Conservation (phyloP, 495 filamentous ascomycete genomes). For the Penicillium nucicola region DNA sequence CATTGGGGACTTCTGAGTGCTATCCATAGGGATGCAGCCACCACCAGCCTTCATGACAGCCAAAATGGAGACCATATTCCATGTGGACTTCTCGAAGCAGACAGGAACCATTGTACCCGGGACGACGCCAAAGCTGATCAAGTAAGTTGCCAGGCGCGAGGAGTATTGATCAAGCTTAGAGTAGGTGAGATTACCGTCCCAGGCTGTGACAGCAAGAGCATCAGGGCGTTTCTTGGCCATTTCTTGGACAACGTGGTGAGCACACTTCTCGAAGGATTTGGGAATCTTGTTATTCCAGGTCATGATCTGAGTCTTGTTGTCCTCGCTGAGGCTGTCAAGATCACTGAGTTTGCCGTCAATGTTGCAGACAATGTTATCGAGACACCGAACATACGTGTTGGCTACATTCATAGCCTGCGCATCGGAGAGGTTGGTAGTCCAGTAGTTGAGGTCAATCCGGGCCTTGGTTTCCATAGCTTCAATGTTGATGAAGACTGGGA, state of each 20-base stretch:
- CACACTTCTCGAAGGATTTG: constrained; percentile 32
- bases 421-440: constrained; percentile 49
- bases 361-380: constrained; percentile 40
- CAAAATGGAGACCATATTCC: constrained; percentile 37
- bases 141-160: constrained; percentile 41
- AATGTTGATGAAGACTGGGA: constrained; percentile 52
- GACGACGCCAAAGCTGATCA: constrained; percentile 37
- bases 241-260: constrained; percentile 42
- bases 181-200: constrained; percentile 53
- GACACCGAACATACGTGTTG: constrained; percentile 43
- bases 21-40: constrained; percentile 39
- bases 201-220: constrained; percentile 38
- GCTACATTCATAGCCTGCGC: constrained; percentile 50
- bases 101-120: constrained; percentile 35
- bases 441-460: constrained; percentile 53
- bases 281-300: constrained; percentile 45
- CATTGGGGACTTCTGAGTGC: constrained; percentile 14
- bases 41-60: constrained; percentile 45
- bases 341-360: constrained; percentile 29
- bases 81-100: constrained; percentile 40
- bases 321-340: constrained; percentile 35
- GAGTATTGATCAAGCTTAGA: constrained; percentile 46
- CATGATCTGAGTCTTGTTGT: constrained; percentile 35
- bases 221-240: constrained; percentile 34
- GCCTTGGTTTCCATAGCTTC: constrained; percentile 45